phyloP scores from a whole-genome alignment of 306 rosid genomes.

The Malus asiatica region DNA sequence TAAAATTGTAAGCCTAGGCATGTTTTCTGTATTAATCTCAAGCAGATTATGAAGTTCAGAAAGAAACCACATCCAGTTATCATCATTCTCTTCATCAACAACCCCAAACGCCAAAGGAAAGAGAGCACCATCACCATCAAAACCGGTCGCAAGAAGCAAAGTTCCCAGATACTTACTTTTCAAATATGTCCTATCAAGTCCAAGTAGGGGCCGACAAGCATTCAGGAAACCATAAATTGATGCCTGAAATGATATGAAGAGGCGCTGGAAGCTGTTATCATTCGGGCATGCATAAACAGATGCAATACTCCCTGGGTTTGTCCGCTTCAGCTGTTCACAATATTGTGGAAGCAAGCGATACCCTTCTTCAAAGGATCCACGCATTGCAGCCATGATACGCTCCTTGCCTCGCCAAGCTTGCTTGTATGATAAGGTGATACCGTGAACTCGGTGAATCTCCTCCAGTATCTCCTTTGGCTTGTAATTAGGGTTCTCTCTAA shows the following conservation, averaged over 20 bases:
- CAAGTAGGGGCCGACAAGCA: constrained; percentile 79
- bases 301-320: constrained; percentile 80
- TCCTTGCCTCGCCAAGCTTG: constrained; percentile 97
- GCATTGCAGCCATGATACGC: constrained; percentile 92
- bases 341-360: constrained; percentile 81
- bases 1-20: constrained; percentile 86
- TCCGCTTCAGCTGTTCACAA: constrained; percentile 73
- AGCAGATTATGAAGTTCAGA: constrained; percentile 76
- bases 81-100: constrained; percentile 82
- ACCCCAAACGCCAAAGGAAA: constrained; percentile 88
- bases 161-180: constrained; percentile 83
- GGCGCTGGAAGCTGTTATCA: constrained; percentile 75
- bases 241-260: constrained; percentile 78
- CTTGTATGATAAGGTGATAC: constrained; percentile 79
- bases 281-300: constrained; percentile 58
- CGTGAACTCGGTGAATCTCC: constrained; percentile 84
- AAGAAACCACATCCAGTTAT: constrained; percentile 89
- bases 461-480: constrained; percentile 89
- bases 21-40: constrained; percentile 76
- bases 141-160: constrained; percentile 68
- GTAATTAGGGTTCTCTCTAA: constrained; percentile 72
- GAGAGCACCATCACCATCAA: constrained; percentile 78
- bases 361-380: constrained; percentile 89
- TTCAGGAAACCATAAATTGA: constrained; percentile 78
- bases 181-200: constrained; percentile 69